Evolutionary conservation across 371 early-diverging fungal species (phyloP).

Genomic region (Zancudomyces culisetae): DNA sequence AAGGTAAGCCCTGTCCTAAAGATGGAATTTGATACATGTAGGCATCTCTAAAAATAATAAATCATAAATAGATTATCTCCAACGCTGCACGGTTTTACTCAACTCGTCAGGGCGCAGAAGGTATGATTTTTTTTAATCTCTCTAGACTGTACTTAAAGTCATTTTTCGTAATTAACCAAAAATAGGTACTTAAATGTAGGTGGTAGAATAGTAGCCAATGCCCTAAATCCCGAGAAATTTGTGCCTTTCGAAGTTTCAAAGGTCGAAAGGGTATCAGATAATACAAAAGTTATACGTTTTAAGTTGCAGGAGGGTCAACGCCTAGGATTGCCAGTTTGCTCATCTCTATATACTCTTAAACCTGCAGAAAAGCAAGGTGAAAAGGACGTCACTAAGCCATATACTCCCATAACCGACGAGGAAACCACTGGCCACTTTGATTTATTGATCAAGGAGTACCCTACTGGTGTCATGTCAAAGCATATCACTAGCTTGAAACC

Average conservation of each 20-base stretch:
- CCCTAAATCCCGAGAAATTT: conserved; percentile 45
- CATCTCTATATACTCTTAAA: conserved; percentile 57
- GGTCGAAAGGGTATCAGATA: conserved; percentile 40
- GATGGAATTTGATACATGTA: no score
- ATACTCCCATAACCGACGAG: conserved; percentile 68
- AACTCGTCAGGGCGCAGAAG: no score
- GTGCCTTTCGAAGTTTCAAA: conserved; percentile 45
- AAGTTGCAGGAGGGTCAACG: conserved; percentile 41
- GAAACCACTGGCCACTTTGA: conserved; percentile 62
- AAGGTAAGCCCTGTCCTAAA: no score
- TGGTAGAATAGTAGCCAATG: no score
- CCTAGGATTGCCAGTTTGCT: conserved; percentile 54
- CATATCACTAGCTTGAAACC: conserved; percentile 55
- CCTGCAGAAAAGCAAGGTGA: conserved; percentile 16
- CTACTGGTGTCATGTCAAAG: conserved; percentile 40
- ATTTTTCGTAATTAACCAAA: no score
- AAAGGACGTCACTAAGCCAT: conserved; percentile 57
- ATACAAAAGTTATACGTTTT: conserved; percentile 65
- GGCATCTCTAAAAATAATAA: no score
- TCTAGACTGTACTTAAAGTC: no score
- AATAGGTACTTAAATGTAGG: no score
- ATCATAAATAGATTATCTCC: no score
- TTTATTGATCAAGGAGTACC: conserved; percentile 67
- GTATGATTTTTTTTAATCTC: no score
- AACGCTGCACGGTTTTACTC: no score